Evolutionary conservation across 768 basidiomycete species (phyloP).

Genomic region (Pleurotus giganteus): DNA sequence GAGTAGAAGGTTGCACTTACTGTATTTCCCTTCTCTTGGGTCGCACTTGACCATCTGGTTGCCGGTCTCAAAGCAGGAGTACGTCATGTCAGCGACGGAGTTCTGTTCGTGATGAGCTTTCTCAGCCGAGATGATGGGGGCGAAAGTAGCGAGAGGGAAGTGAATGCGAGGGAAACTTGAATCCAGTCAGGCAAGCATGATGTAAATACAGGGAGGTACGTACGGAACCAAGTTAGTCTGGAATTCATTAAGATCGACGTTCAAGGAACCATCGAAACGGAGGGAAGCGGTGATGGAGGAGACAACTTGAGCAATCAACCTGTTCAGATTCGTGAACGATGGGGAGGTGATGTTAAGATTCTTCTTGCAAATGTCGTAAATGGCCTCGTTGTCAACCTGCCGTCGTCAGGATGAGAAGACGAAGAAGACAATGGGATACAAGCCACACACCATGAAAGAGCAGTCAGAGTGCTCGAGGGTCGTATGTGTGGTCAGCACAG

Average conservation of each 20-base stretch:
- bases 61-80: conserved; percentile 94
- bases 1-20: conserved; percentile 42
- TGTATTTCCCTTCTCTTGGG: conserved; percentile 98
- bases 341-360: conserved; percentile 84
- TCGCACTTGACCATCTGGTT: conserved; percentile 98
- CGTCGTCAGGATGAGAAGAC: not conserved
- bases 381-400: conserved; percentile 98
- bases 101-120: conserved; percentile 97
- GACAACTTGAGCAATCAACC: conserved; percentile 97
- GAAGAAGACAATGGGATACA: not conserved
- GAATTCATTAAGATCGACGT: conserved; percentile 98
- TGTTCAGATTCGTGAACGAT: conserved; percentile 91
- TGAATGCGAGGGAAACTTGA: conserved; percentile 94
- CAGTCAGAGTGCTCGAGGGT: conserved; percentile 99
- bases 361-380: conserved; percentile 99
- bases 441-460: conserved; percentile 86
- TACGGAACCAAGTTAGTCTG: conserved; percentile 98
- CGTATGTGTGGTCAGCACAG: conserved; percentile 95
- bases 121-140: conserved; percentile 90
- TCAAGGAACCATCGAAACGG: conserved; percentile 95
- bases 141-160: conserved; percentile 96
- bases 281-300: conserved; percentile 97
- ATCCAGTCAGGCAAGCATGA: conserved; percentile 11
- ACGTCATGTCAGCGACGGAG: conserved; percentile 97
- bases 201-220: conserved; percentile 29